phyloP scores from a whole-genome alignment of 495 filamentous ascomycete species.

The Chaetomium fimeti region DNA sequence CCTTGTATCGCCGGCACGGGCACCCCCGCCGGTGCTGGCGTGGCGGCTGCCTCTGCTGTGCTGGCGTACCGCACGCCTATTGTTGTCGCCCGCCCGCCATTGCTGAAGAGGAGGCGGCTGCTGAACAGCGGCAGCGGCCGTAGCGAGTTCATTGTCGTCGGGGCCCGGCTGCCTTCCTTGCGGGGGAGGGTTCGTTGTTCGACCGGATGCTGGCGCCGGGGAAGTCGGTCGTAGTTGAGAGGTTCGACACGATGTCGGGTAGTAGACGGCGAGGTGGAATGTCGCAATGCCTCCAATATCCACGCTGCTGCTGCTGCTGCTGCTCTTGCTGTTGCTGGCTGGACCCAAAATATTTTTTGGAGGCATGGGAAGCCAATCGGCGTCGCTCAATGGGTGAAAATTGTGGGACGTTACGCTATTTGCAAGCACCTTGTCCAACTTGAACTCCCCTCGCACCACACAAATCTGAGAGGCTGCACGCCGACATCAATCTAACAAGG shows the following conservation, averaged over 20 bases:
- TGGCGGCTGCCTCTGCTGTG: neutral
- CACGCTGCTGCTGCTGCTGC: too few species aligned
- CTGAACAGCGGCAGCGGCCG: conserved; percentile 14
- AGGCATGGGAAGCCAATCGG: conserved; percentile 22
- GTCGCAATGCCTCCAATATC: conserved; percentile 7
- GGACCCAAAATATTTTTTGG: conserved; percentile 35
- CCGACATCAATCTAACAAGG: too few species aligned
- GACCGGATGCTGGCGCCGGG: neutral
- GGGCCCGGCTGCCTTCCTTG: neutral
- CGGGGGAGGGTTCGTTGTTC: neutral
- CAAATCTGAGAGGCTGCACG: too few species aligned
- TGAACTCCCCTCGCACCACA: too few species aligned
- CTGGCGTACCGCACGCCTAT: conserved; percentile 19
- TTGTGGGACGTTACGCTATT: conserved; percentile 14
- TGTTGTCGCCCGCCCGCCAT: conserved; percentile 1
- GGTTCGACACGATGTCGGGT: conserved; percentile 12
- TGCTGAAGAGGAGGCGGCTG: conserved; percentile 14
- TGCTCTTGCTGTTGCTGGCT: neutral
- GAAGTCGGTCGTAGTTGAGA: conserved; percentile 5
- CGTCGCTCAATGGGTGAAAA: conserved; percentile 18
- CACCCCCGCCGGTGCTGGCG: neutral
- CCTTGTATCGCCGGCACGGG: neutral
- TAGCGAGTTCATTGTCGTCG: conserved; percentile 15
- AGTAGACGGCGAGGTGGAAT: conserved; percentile 2
- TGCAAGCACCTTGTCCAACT: conserved; percentile 14